Conservation (phyloP, 1,139 yeast genomes). For the Ogataea hybrid region DNA sequence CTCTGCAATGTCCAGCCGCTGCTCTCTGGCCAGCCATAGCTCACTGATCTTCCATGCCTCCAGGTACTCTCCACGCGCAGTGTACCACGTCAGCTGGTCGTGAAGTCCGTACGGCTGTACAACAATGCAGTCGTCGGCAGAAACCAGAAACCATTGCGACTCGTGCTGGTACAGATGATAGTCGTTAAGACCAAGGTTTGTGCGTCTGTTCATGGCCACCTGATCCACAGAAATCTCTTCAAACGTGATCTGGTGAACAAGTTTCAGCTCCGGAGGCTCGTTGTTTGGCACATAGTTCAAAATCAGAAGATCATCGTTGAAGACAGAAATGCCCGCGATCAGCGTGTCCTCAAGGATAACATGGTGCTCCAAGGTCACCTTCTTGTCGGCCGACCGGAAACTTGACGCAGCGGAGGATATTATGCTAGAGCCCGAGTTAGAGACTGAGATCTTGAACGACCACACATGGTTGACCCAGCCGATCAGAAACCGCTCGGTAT, state of each 20-base stretch:
- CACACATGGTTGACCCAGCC: constrained; percentile 87
- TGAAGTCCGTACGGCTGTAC: constrained; percentile 61
- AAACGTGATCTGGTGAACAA: constrained; percentile 63
- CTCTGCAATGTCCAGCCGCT: constrained; percentile 60
- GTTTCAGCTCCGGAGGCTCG: constrained; percentile 64
- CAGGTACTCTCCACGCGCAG: constrained; percentile 48
- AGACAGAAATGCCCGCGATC: constrained; percentile 76
- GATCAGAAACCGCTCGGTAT: constrained; percentile 63
- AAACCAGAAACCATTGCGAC: constrained; percentile 60
- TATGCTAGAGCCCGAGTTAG: constrained; percentile 25
- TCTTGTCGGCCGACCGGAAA: constrained; percentile 57
- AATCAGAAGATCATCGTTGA: constrained; percentile 60
- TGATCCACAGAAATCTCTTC: constrained; percentile 85
- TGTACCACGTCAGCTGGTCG: constrained; percentile 75
- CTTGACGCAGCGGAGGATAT: constrained; percentile 69
- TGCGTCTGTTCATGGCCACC: constrained; percentile 58
- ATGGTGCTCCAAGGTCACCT: constrained; percentile 52
- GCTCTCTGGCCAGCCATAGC: constrained; percentile 47
- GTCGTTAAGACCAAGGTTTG: constrained; percentile 74
- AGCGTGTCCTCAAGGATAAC: constrained; percentile 55
- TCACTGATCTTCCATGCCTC: constrained; percentile 80
- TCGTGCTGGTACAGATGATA: constrained; percentile 57
- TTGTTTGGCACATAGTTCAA: constrained; percentile 46
- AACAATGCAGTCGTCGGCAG: constrained; percentile 79
- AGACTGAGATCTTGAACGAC: constrained; percentile 53